A percentile compares a stretch with the other conserved stretches of the same genome.
Conservation (phyloP, 2,329 filamentous ascomycete species). For the Dothideomycetes sp. region DNA sequence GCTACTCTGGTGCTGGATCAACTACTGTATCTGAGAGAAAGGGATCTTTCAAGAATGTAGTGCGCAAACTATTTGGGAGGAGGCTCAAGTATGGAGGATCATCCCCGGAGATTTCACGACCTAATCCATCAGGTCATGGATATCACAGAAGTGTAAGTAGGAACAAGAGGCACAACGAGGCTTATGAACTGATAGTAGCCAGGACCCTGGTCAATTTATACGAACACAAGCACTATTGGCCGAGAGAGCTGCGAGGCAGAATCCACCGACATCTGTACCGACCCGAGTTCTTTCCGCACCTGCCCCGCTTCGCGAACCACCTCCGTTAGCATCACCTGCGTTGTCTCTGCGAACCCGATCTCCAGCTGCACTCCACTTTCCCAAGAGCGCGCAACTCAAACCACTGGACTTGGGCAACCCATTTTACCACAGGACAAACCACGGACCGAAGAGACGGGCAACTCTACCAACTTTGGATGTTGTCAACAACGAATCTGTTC, state of each 20-base stretch:
- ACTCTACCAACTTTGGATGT: constrained; percentile 21
- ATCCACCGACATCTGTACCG: constrained; percentile 4
- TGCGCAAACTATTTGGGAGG: constrained; percentile 25
- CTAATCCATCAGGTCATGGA: constrained; percentile 17
- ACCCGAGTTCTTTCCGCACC: constrained; percentile 16
- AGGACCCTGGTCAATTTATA: constrained; percentile 11
- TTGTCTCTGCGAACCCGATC: constrained; percentile 17
- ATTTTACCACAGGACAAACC: constrained; percentile 12
- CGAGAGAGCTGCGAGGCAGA: background rate
- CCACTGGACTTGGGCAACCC: constrained; percentile 23
- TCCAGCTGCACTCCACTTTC: constrained; percentile 25
- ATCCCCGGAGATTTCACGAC: constrained; percentile 5
- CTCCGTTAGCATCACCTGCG: too few relatives aligned
- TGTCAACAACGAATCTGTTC: constrained; percentile 16
- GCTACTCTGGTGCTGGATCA: background rate
- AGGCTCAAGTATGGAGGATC: constrained; percentile 17
- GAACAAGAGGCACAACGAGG: background rate
- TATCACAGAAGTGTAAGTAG: constrained; percentile 19
- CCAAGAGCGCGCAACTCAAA: constrained; percentile 23
- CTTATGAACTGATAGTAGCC: constrained; percentile 2
- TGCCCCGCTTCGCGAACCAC: constrained; percentile 10
- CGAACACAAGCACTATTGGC: constrained; percentile 3
- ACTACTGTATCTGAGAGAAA: constrained; percentile 12
- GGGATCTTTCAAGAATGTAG: constrained; percentile 23
- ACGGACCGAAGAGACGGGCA: constrained; percentile 11